phyloP scores from a whole-genome alignment of 1,139 yeast genomes.

The Hemisphaericaspora xylofermentans region DNA sequence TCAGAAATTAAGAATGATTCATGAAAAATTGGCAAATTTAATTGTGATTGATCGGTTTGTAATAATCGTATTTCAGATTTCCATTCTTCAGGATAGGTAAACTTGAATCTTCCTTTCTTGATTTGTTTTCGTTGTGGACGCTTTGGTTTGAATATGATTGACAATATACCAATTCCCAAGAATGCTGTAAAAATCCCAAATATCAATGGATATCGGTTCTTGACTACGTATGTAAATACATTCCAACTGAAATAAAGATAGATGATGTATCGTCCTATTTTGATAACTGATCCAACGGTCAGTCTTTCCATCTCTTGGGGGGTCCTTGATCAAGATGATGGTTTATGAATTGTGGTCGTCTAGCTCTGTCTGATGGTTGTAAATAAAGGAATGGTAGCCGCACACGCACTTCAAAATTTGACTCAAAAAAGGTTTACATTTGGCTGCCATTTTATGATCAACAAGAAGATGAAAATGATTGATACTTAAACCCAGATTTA shows the following conservation, averaged over 20 bases:
- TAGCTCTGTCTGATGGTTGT: too few relatives aligned
- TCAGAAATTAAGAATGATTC: conserved; percentile 55
- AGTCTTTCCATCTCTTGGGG: neutral
- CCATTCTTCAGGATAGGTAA: conserved; percentile 31
- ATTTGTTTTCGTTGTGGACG: conserved; percentile 13
- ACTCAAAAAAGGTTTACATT: too few relatives aligned
- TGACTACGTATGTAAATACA: neutral
- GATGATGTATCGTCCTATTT: neutral
- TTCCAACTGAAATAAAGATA: neutral
- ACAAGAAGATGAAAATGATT: too few relatives aligned
- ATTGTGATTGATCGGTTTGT: conserved; percentile 7
- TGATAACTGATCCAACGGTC: neutral
- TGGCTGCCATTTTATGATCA: too few relatives aligned
- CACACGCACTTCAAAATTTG: too few relatives aligned
- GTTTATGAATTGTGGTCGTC: too few relatives aligned
- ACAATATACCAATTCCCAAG: neutral
- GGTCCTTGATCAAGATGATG: too few relatives aligned
- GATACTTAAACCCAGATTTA: too few relatives aligned
- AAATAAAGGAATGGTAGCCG: too few relatives aligned
- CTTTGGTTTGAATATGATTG: conserved; percentile 4
- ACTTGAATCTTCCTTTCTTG: conserved; percentile 18
- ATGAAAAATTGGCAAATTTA: conserved; percentile 37
- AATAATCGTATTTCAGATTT: conserved; percentile 16
- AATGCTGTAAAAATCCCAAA: neutral
- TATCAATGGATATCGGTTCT: neutral